A percentile compares a stretch with the other conserved stretches of the same genome.
These are phyloP conservation scores for Knoxia roxburghii DNA, from an alignment of 257 asterid genomes.

Conservation along the genomic window DNA sequence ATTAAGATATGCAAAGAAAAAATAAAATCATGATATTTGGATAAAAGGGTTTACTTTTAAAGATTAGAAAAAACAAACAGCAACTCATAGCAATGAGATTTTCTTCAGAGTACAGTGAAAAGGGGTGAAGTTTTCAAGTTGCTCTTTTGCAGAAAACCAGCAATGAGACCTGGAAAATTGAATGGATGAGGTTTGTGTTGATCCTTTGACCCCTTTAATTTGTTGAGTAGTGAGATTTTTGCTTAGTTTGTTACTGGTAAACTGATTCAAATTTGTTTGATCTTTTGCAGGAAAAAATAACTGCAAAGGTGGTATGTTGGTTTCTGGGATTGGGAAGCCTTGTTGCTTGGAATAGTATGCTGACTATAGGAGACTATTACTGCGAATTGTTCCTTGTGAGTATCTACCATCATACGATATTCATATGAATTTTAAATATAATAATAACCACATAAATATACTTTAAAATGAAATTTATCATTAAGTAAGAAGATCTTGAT, in stretches of 20 bases:
- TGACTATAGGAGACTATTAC: conserved; percentile 38
- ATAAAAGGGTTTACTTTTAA: background rate
- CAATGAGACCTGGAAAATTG: conserved; percentile 24
- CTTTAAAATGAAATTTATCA: no score
- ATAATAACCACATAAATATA: no score
- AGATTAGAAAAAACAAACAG: background rate
- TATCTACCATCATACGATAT: no score
- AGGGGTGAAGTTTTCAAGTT: background rate
- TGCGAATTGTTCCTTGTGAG: conserved; percentile 34
- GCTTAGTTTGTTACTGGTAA: background rate
- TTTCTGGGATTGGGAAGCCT: conserved; percentile 38
- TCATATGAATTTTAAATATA: no score
- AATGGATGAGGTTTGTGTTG: conserved; percentile 44
- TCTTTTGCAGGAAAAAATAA: conserved; percentile 29
- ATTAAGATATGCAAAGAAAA: background rate
- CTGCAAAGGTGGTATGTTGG: conserved; percentile 25
- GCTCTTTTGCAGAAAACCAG: conserved; percentile 12
- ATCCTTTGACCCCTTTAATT: no score
- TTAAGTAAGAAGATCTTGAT: no score
- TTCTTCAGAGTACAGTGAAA: background rate
- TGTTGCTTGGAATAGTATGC: conserved; percentile 36
- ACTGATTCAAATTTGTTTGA: background rate
- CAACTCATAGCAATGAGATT: background rate
- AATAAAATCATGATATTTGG: background rate
- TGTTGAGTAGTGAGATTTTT: background rate